These are phyloP conservation scores for Apiospora kogelbergensis DNA, from an alignment of 2,329 filamentous ascomycete species.

Conservation along the genomic window DNA sequence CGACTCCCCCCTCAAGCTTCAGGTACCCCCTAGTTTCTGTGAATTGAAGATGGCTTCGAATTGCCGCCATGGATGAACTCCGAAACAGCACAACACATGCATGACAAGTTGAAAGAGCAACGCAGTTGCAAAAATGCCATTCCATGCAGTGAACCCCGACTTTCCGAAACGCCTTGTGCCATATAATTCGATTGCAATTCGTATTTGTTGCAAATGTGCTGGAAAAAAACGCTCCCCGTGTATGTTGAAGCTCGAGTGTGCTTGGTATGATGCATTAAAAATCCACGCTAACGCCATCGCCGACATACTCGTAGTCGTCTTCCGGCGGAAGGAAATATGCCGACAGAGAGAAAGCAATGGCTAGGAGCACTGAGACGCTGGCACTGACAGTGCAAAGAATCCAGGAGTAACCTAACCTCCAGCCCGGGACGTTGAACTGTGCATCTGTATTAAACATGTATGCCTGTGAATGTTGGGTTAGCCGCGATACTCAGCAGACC, in stretches of 20 bases:
- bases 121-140: neutral
- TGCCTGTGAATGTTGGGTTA: slow-evolving; percentile 50
- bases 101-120: neutral
- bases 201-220: neutral
- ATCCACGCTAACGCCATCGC: slow-evolving; percentile 48
- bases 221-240: neutral
- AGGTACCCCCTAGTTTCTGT: too few relatives aligned
- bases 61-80: neutral
- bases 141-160: neutral
- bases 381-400: slow-evolving; percentile 64
- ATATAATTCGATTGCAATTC: neutral
- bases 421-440: slow-evolving; percentile 77
- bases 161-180: neutral
- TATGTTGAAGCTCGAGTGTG: neutral
- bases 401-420: slow-evolving; percentile 79
- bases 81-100: neutral
- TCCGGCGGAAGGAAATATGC: slow-evolving; percentile 74
- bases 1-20: neutral
- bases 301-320: slow-evolving; percentile 77
- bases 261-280: slow-evolving; percentile 31
- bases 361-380: slow-evolving; percentile 50
- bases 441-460: slow-evolving; percentile 82
- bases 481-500: neutral
- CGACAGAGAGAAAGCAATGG: slow-evolving; percentile 62
- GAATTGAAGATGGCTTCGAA: too few relatives aligned